phyloP scores from a whole-genome alignment of 352 stramenopile species.

The Phytophthora constricta region DNA sequence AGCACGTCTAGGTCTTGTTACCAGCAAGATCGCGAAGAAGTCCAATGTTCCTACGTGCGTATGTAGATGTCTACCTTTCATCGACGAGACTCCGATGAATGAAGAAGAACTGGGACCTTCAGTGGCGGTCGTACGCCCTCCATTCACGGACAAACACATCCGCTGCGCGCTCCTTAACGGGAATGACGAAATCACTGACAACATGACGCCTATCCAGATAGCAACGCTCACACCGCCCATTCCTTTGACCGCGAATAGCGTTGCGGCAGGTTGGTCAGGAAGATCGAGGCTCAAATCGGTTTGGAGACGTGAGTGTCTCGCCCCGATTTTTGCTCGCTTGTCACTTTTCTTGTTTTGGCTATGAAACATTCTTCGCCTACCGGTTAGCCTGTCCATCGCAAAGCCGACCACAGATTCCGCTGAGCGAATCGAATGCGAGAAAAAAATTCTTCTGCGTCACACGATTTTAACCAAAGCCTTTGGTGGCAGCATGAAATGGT shows the following conservation, averaged over 20 bases:
- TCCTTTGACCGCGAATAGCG: neutral
- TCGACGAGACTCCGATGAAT: no score
- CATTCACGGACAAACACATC: constrained; percentile 4
- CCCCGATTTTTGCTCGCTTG: constrained; percentile 3
- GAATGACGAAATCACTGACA: constrained; percentile 6
- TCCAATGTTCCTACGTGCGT: no score
- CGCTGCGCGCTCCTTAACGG: neutral
- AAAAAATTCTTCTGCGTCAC: constrained; percentile 12
- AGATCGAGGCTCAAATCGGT: constrained; percentile 13
- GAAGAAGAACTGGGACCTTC: neutral
- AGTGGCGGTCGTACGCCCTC: neutral
- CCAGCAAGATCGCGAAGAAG: neutral
- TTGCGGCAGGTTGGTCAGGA: constrained; percentile 3
- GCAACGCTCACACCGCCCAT: neutral
- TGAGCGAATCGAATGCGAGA: no score
- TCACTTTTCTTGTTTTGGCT: constrained; percentile 12
- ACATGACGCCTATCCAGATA: neutral
- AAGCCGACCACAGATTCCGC: neutral
- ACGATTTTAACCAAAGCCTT: no score
- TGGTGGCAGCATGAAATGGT: neutral
- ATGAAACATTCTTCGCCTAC: constrained; percentile 3
- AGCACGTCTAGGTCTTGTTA: no score
- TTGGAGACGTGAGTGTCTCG: constrained; percentile 5
- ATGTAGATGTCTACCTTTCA: no score
- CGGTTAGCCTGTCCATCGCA: constrained; percentile 13